phyloP scores from a whole-genome alignment of 768 basidiomycete genomes.

The Dentipellis fragilis region DNA sequence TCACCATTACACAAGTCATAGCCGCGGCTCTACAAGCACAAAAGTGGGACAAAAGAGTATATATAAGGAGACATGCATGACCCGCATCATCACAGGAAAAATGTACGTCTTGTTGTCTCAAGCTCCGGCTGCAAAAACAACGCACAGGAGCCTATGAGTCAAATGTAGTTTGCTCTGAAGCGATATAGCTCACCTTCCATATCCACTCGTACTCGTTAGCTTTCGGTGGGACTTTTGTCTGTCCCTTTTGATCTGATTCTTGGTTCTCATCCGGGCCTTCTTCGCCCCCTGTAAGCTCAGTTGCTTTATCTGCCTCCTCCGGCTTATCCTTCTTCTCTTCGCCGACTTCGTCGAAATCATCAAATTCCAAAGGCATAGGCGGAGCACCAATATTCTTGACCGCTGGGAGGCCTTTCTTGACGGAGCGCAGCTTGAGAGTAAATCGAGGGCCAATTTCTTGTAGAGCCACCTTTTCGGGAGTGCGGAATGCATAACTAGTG shows the following conservation, averaged over 20 bases:
- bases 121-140: slow-evolving; percentile 63
- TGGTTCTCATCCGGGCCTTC: slow-evolving; percentile 14
- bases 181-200: slow-evolving; percentile 66
- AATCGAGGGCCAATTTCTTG: slow-evolving; percentile 99
- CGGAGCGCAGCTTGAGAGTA: slow-evolving; percentile 84
- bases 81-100: slow-evolving; percentile 54
- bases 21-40: too few relatives aligned
- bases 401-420: slow-evolving; percentile 82
- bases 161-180: slow-evolving; percentile 1
- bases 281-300: slow-evolving; percentile 19
- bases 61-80: not conserved
- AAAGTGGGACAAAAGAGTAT: too few relatives aligned
- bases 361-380: slow-evolving; percentile 46
- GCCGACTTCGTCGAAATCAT: slow-evolving; percentile 24
- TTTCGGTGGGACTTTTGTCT: slow-evolving; percentile 35
- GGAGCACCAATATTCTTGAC: slow-evolving; percentile 61
- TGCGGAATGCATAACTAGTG: slow-evolving; percentile 81
- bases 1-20: too few relatives aligned
- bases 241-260: slow-evolving; percentile 8
- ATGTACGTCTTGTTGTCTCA: slow-evolving; percentile 82
- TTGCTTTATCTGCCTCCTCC: not conserved
- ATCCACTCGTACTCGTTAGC: slow-evolving; percentile 79
- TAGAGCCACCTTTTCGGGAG: slow-evolving; percentile 79
- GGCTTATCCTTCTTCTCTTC: slow-evolving; percentile 15
- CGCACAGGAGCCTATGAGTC: not conserved